Evolutionary conservation across 1,284 basidiomycete genomes (phyloP).

Genomic region (Ganoderma meredithae): DNA sequence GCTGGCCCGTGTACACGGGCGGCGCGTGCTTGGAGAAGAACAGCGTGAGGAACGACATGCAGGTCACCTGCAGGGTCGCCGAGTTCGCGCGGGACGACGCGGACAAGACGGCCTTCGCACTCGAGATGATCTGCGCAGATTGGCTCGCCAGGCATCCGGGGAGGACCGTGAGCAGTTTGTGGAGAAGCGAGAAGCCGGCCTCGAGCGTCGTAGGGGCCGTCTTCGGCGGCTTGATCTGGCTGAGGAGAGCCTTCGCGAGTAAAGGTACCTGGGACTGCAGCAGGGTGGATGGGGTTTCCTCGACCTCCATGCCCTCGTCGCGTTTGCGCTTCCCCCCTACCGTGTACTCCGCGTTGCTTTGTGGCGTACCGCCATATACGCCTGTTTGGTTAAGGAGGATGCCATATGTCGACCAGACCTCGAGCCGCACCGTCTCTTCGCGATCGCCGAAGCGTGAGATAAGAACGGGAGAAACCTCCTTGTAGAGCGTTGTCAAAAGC

Average conservation of each 20-base stretch:
- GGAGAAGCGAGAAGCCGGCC: constrained; percentile 84
- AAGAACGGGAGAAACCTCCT: constrained; percentile 85
- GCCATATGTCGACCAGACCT: constrained; percentile 90
- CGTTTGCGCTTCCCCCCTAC: constrained; percentile 82
- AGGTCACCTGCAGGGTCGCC: constrained; percentile 79
- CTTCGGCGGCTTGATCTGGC: constrained; percentile 85
- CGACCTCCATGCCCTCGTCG: constrained; percentile 79
- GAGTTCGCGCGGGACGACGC: constrained; percentile 73
- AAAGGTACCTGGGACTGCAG: constrained; percentile 79
- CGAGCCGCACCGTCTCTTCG: constrained; percentile 95
- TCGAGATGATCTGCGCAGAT: constrained; percentile 65
- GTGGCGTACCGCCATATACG: constrained; percentile 70
- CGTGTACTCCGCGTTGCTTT: constrained; percentile 56
- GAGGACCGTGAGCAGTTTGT: constrained; percentile 80
- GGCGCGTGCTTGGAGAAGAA: constrained; percentile 87
- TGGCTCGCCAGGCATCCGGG: constrained; percentile 85
- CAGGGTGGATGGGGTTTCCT: constrained; percentile 78
- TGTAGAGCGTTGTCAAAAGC: constrained; percentile 81
- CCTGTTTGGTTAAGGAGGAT: constrained; percentile 84
- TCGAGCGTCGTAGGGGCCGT: constrained; percentile 83
- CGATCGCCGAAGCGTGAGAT: constrained; percentile 94
- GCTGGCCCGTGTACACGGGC: constrained; percentile 64
- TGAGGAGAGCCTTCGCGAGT: constrained; percentile 83
- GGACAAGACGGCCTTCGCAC: constrained; percentile 67
- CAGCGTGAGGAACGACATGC: constrained; percentile 84